These are phyloP conservation scores for Solanum infundibuliforme DNA, from an alignment of 257 asterid species.

Conservation along the genomic window DNA sequence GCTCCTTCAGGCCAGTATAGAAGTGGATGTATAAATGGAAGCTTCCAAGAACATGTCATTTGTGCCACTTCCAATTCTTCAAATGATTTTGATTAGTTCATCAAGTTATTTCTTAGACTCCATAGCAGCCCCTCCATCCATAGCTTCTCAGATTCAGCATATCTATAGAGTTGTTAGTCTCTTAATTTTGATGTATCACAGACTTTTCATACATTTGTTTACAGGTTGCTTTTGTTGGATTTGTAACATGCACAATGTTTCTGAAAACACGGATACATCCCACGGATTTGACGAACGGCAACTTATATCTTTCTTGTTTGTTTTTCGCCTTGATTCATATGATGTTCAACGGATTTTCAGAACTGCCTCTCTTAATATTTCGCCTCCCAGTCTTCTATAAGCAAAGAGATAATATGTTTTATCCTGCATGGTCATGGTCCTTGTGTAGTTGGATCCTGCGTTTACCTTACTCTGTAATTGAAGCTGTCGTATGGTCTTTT, in stretches of 20 bases:
- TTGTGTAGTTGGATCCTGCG: conserved; percentile 62
- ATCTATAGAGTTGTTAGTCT: not conserved
- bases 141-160: not conserved
- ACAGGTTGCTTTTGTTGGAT: conserved; percentile 84
- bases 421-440: conserved; percentile 95
- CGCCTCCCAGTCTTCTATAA: conserved; percentile 90
- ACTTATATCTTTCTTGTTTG: conserved; percentile 60
- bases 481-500: conserved; percentile 70
- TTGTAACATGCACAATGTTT: conserved; percentile 72
- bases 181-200: not conserved
- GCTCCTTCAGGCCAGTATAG: not conserved
- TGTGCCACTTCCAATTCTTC: not conserved
- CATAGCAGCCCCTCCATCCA: not conserved
- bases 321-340: conserved; percentile 75
- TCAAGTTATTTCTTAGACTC: not conserved
- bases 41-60: not conserved
- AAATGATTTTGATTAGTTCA: not conserved
- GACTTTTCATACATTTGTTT: not conserved
- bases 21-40: not conserved
- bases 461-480: conserved; percentile 72
- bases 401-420: conserved; percentile 80
- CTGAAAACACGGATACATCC: conserved; percentile 65
- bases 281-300: conserved; percentile 45
- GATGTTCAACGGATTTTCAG: conserved; percentile 93
- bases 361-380: conserved; percentile 69